Base-by-base conservation (phyloP, 371 early-diverging fungal genomes). In the Mortierella sp. region DNA sequence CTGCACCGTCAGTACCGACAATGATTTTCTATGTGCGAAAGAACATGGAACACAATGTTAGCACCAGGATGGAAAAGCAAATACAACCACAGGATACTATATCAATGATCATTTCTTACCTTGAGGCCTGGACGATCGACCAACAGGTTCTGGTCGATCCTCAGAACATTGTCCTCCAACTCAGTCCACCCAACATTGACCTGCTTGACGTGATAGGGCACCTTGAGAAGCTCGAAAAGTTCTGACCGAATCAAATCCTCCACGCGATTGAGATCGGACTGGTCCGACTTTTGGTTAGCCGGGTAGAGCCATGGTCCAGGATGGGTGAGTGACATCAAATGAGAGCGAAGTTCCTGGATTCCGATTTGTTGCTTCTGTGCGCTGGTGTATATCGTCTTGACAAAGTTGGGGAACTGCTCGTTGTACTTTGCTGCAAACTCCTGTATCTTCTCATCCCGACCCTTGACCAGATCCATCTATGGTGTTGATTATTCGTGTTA, bases 161-260 rank as follows among this genome's bases (percentile, higher is more conserved):
- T 84, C 18, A 93, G 75, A 12, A 83, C 76, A 32, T 90, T 84
- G 54, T 91, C 84, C 51, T 78, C 82, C 35, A 91, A 48, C 46
- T 90, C 90, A 18, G 92, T 92, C 96, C 96, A 96, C 29, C 93
- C 93, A 2, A 90, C 90, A 70, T 95, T 96, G 71, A 92, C 89
- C 72, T 92, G 93, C 51, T 88, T 91, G 27, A 96, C 75, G 54
- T 87, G 88, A 78, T 96, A 96, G 1, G 96, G 96, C 46, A 95
- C 78, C 79, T 95, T 92, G 56, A 95, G 79, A 0, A 90, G 86
- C 35, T 88, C 91, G 75, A 92, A 95, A 75, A 96, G 90, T 75
- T 95, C 93, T 4, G 93, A 93, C 38, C 96, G 92, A 78, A 96
- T 93, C 54, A 94, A 80, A 75, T 95, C 96, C 78, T 95, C 95